Base-by-base conservation (phyloP, 1,284 basidiomycete genomes). In the Schizophyllum amplum region DNA sequence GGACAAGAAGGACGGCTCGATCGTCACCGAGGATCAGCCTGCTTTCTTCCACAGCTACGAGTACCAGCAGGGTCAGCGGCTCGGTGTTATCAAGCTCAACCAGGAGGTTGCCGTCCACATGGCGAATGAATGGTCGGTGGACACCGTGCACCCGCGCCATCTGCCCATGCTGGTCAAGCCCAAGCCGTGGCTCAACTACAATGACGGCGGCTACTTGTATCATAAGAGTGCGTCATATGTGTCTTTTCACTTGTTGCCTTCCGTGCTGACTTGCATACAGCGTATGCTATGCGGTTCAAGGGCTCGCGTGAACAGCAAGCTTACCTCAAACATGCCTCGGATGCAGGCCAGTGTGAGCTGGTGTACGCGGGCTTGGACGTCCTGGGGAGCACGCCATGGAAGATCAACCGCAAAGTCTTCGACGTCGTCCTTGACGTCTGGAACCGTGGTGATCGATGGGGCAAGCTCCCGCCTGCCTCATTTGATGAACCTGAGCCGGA, bases 131-230 rank as follows among this genome's bases (percentile, higher is more conserved):
- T 63, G 78, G 76, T 42, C 68, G 95, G 4, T 74, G 78, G n/a
- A 83, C 87, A 55, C 90, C 0, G 75, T 98, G 9, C 93, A 96
- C 69, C 94, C 96, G 15, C 89, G 95, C 6, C 92, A 97, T 69
- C 78, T 99, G 51, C 96, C 96, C 6, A 99, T 99, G 96, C 80
- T 99, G 1, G 84, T 97, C 22, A 87, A 86, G 58, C 96, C 97
- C 1, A 87, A 87, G 63, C 90, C 91, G 0, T 99, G 96, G 96
- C 69, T 89, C 1, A 78, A 76, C 57, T 81, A 86, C 65, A 82
- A 91, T 59, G 77, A 87, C 48, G 97, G 96, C 15, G 93, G 90
- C 1, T 98, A 98, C 70, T 74, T 95, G 27, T 82, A 83, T 59
- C 90, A 87, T 66, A 82, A 78, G 61, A 81, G 90, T 91, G 63